Evolutionary conservation across 2,329 filamentous ascomycete genomes (phyloP), one percentile per base, ranked within the genome.

Genomic region (Colletotrichum tropicale): DNA sequence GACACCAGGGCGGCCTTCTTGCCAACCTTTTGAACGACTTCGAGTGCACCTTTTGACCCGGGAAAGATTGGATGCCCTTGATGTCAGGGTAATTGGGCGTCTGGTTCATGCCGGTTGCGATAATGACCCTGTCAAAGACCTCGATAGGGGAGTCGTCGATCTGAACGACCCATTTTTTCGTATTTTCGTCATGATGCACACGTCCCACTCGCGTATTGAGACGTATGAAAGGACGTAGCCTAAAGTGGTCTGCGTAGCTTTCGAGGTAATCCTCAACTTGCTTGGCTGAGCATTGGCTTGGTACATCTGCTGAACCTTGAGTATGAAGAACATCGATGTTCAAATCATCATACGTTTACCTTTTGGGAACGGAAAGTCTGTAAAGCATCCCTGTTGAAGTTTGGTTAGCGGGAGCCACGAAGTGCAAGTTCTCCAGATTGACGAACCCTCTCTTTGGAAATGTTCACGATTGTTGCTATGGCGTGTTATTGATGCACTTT

Each of bases 21-120:
- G 58, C 48, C 70, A 77, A 66, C 67, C 48, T 74, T 72, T 74
- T 21, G 76, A 76, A 71, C n/a, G 64, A 10, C 18, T 52, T 82
- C 1, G 83, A 83, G 70, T 89, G 87, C 6, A 87, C 79, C 6
- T 85, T 76, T 7, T 80, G 77, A 12, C 86, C 86, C 13, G 82
- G 55, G 55, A 87, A 88, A 18, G 80, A 78, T 2, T 85, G 83
- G 13, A 82, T 66, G 2, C 82, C 85, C 26, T 81, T 78, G 6
- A 87, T 77, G 8, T 79, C 76, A 5, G 86, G 86, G 65, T 84
- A 80, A 6, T 80, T 79, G 1, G 86, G 83, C 77, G 32, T 79
- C 43, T 64, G 82, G 77, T 79, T 86, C 79, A 76, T 84, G 75
- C 77, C 84, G 58, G 79, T 83, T 60, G 79, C 82, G 9, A 86